Evolutionary conservation across 805 yeast genomes (phyloP), one percentile per base, ranked within the genome.

Genomic region (Lipomyces starkeyi): DNA sequence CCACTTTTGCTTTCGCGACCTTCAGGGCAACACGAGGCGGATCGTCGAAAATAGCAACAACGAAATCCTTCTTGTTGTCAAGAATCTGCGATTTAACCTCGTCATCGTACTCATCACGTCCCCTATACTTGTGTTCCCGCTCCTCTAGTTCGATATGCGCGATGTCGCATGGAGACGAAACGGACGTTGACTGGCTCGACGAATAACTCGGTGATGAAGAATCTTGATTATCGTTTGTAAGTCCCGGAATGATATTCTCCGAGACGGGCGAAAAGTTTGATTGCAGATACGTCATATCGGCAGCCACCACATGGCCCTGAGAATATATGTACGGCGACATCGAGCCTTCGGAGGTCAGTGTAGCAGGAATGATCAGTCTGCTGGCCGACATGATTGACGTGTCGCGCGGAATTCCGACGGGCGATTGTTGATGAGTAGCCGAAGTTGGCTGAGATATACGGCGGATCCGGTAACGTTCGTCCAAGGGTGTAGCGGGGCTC

Each of bases 201-300:
- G 49, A 43, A 43, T 43, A n/a, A n/a, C 22, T 43, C 49, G 49
- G 49, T n/a, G 49, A 43, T n/a, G 49, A 17, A n/a, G 49, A 43
- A 43, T 43, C 49, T 43, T 43, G 49, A n/a, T 17, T 8, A 5
- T 37, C 40, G 40, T 4, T 37, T 37, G 40, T 37, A 11, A 9
- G 40, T 37, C 22, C 49, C 22, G 49, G 49, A n/a, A 17, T n/a
- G 49, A 3, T 43, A n/a, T 43, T 43, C 20, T 43, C 49, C 3
- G 49, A 43, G 49, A 43, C 22, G 9, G 49, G 49, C 20, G 49
- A 43, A 5, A 43, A n/a, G 49, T 43, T 43, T n/a, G 49, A 43
- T 17, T 43, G 49, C 22, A n/a, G 14, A 14, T 43, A 43, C 49
- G 20, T 43, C 49, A n/a, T 17, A 43, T n/a, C 7, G 20, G 22